Evolutionary conservation across 345 rosid species (phyloP), one percentile per base, ranked within the genome.

Genomic region (Linum lewisii): DNA sequence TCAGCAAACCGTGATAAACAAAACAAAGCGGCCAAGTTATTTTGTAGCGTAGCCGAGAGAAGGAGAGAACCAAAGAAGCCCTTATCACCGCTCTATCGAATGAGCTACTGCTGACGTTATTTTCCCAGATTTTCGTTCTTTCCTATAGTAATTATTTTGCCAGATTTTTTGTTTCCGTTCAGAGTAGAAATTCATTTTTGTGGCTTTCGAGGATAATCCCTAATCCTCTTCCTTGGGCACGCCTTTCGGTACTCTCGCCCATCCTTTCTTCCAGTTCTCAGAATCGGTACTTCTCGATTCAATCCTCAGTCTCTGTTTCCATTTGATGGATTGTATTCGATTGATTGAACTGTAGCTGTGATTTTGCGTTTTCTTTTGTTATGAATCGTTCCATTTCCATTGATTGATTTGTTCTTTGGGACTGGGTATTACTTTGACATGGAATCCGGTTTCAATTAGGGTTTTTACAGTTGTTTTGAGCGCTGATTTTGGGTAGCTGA

Each of bases 11-110:
- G 45, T 38, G 2, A 1, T 2, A 38, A 38, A 2, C 2, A 6
- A 38, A 8, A 38, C 45, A 38, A 1, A 38, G 45, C 45, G 45
- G 45, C 45, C 2, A 13, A 38, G 45, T 6, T 11, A 42, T 42
- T n/a, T 42, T 42, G 47, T 42, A 42, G 47, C 13, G 47, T 42
- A 42, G 66, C 62, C 52, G 19, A 5, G 76, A 72, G 44, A 56
- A 68, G 61, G 69, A 63, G 84, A 77, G 76, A 75, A 83, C 89
- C 96, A 76, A 82, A 80, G 84, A 84, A 72, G 82, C 67, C 75
- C 75, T 79, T 77, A 63, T 81, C 87, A 74, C 18, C 58, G 70
- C 5, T 59, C 71, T 79, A 81, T 72, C 76, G 56, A 42, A 42
- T 1, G 47, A 42, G 47, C 47, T 11, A n/a, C 7, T 59, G 70